Base-by-base conservation (phyloP, 2,329 filamentous ascomycete species). In the Aspergillus eucalypticola region DNA sequence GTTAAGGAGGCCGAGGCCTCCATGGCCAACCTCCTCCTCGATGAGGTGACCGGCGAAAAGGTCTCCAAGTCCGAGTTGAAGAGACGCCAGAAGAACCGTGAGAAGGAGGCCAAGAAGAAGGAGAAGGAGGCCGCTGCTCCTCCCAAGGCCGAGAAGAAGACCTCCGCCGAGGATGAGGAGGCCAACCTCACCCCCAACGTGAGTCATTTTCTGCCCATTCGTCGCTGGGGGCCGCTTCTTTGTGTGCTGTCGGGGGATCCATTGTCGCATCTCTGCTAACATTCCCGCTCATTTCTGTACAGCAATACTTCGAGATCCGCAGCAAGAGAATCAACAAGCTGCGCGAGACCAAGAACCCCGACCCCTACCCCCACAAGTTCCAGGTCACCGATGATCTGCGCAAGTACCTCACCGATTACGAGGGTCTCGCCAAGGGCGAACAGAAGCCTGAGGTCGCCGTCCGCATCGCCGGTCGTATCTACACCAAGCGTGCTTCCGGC, bases 231-330 rank as follows among this genome's bases (percentile, higher is more conserved):
- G 5, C 23, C 19, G 13, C 13, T 11, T 25, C 13, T 54, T 42
- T 38, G 39, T 25, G 50, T 17, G 35, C 35, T 13, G n/a, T 27
- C 10, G 15, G 10, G 3, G 11, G 8, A 6, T 19, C 8, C 19
- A 39, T 29, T 23, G 44, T 52, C 44, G 35, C 55, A 59, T 38
- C 13, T 19, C 42, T 39, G 55, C 60, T 70, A 56, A 69, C 52
- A 3, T 27, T 50, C 41, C 21, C 35, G 35, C n/a, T 38, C 35
- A 13, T n/a, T 51, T 39, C 15, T 56, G 23, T 59, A 13, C 71
- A 90, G 86, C 88, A 91, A 88, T 99, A 98, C 83, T 97, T 96
- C 76, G 95, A 99, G 81, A 96, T 98, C 75, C 90, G 95, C 64
- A 96, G 90, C 72, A 87, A 91, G 68, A 85, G 85, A 67, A 88